Evolutionary conservation across 305 asterid species (phyloP).

Genomic region (Solanum chacoense): DNA sequence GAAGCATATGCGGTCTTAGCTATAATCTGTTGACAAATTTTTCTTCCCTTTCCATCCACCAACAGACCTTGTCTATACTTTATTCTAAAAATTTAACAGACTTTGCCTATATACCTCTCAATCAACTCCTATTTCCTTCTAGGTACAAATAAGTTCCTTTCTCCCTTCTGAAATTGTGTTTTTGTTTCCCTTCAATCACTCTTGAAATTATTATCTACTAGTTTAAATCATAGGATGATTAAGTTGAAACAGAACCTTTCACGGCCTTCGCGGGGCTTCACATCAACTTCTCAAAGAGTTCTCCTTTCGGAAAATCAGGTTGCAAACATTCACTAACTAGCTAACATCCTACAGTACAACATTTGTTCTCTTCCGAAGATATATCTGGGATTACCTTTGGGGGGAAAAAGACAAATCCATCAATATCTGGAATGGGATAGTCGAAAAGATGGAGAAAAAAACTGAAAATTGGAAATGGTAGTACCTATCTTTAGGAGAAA

Average conservation of each 20-base stretch:
- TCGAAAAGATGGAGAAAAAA: neutral
- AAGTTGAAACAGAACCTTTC: neutral
- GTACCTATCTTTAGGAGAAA: neutral
- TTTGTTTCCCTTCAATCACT: neutral
- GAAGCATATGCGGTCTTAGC: neutral
- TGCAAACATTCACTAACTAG: neutral
- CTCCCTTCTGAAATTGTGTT: neutral
- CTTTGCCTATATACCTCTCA: neutral
- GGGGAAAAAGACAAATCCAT: neutral
- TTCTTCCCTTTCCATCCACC: neutral
- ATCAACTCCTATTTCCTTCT: neutral
- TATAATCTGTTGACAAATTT: neutral
- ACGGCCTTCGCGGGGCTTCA: neutral
- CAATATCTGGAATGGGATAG: neutral
- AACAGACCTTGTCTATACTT: neutral
- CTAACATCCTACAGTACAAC: neutral
- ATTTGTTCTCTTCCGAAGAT: neutral
- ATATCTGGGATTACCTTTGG: neutral
- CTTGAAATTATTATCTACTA: neutral
- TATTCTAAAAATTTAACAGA: neutral
- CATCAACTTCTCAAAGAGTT: neutral
- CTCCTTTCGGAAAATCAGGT: neutral
- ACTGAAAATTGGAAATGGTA: neutral
- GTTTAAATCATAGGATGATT: neutral
- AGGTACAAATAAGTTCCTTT: neutral